Percentiles rank a stretch among this genome's conserved stretches.
Evolutionary conservation across 495 filamentous ascomycete species (phyloP).

Genomic region (Talaromyces ruber): DNA sequence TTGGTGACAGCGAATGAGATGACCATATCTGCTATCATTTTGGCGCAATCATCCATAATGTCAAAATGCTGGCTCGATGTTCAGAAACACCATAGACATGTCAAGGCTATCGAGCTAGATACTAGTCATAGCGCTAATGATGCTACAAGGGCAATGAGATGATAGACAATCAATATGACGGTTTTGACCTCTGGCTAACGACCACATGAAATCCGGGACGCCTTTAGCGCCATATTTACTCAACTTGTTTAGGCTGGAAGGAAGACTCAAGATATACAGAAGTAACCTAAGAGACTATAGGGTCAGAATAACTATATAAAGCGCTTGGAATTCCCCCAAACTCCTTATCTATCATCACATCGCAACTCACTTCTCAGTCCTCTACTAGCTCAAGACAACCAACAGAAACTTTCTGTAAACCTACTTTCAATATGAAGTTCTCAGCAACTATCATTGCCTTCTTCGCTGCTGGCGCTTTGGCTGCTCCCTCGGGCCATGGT

Average conservation of each 20-base stretch:
- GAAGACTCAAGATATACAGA: not conserved
- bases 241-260: not conserved
- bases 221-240: not conserved
- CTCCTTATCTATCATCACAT: not conserved
- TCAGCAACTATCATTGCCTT: slow-evolving; percentile 12
- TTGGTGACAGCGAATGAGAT: not conserved
- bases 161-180: not conserved
- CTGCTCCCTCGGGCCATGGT: slow-evolving; percentile 19
- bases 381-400: not conserved
- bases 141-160: not conserved
- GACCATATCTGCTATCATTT: not conserved
- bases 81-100: not conserved
- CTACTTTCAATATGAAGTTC: slow-evolving; percentile 24
- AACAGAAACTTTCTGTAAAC: not conserved
- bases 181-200: not conserved
- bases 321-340: not conserved
- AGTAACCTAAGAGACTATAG: not conserved
- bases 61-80: not conserved
- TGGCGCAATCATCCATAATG: not conserved
- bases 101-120: not conserved
- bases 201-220: not conserved
- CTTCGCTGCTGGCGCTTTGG: slow-evolving; percentile 16
- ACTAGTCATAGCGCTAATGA: not conserved
- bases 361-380: not conserved
- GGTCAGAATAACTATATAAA: not conserved